Base-by-base conservation (phyloP, 352 stramenopile genomes). In the Phytopythium sindhum region DNA sequence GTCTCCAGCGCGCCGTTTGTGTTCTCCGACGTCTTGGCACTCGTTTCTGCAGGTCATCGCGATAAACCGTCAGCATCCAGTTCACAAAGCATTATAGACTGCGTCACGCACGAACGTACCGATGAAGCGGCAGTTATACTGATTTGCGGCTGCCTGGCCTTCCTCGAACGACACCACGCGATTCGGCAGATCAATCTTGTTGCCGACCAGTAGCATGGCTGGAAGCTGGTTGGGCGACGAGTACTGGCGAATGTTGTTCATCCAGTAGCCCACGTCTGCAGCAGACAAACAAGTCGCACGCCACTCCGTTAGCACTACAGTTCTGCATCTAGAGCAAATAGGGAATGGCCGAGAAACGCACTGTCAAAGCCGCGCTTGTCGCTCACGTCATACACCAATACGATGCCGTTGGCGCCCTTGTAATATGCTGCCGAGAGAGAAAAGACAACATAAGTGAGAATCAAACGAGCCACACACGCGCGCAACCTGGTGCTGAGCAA, bases 161-260 rank as follows among this genome's bases (percentile, higher is more conserved):
- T 96, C 81, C 57, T 95, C 84, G 23, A 79, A 80, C 14, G 77
- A 76, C 17, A 96, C 84, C 19, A 90, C 81, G 31, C 87, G 87
- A 53, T 93, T 93, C 7, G 84, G 78, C 56, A 97, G 60, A 90
- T 97, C 91, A 55, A 96, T 96, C 74, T 97, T 97, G 78, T 97
- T 97, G 63, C 90, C 91, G 47, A 97, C 88, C 4, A 97, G 69
- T 45, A 97, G 68, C 86, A 92, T 95, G 19, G 77, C 89, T 26
- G 80, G 85, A 70, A 80, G 75, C 66, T 91, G 88, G 55, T 78
- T 77, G 39, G 81, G 77, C 1, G 81, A 78, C 23, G 89, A 91
- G 63, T 96, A 93, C 60, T 95, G 84, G 17, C 93, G 86, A 61
- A 98, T 98, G 66, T 98, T 98, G 65, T 97, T 95, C 89, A 98